A percentile compares a stretch with the other conserved stretches of the same genome.
These are phyloP conservation scores for Paramyrothecium roridum DNA, from an alignment of 2,329 filamentous ascomycete species.

Conservation along the genomic window DNA sequence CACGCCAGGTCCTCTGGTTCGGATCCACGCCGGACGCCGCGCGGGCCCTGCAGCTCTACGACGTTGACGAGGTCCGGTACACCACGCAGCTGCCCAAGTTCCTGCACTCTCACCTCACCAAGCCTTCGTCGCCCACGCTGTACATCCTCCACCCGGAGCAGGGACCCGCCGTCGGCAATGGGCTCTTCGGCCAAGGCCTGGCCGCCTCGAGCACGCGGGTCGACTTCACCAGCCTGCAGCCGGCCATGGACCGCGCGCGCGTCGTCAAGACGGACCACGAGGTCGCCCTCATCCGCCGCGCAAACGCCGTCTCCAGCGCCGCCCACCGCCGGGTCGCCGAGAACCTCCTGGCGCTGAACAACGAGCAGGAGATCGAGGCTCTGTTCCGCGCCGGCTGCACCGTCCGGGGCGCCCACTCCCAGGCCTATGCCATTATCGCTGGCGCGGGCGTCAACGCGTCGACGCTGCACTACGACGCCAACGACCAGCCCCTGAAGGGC, in stretches of 20 bases:
- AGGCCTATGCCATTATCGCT: slow-evolving; percentile 88
- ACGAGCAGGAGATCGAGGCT: slow-evolving; percentile 82
- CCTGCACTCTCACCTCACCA: slow-evolving; percentile 31
- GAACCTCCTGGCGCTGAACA: slow-evolving; percentile 59
- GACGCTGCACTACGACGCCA: slow-evolving; percentile 82
- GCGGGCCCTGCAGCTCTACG: slow-evolving; percentile 59
- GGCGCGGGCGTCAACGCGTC: slow-evolving; percentile 79
- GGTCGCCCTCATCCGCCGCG: slow-evolving; percentile 74
- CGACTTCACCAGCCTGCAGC: slow-evolving; percentile 53
- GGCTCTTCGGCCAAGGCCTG: slow-evolving; percentile 27
- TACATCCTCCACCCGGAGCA: slow-evolving; percentile 48
- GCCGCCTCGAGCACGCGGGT: slow-evolving; percentile 24
- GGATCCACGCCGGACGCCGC: slow-evolving; percentile 58
- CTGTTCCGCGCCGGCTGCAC: slow-evolving; percentile 72
- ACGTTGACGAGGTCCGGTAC: slow-evolving; percentile 70
- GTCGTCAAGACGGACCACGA: slow-evolving; percentile 87
- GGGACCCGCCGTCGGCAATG: slow-evolving; percentile 29
- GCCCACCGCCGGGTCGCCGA: slow-evolving; percentile 74
- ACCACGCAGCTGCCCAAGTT: slow-evolving; percentile 47
- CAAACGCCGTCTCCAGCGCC: slow-evolving; percentile 73
- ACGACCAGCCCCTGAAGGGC: slow-evolving; percentile 68
- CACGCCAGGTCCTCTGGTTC: slow-evolving; percentile 59
- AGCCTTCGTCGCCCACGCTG: slow-evolving; percentile 35
- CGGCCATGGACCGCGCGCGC: slow-evolving; percentile 75
- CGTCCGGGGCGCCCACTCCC: slow-evolving; percentile 66